Percentiles rank a stretch among this genome's conserved stretches.
phyloP scores from a whole-genome alignment of 2,329 filamentous ascomycete species.

The Immersiporthe knoxdaviesiana region DNA sequence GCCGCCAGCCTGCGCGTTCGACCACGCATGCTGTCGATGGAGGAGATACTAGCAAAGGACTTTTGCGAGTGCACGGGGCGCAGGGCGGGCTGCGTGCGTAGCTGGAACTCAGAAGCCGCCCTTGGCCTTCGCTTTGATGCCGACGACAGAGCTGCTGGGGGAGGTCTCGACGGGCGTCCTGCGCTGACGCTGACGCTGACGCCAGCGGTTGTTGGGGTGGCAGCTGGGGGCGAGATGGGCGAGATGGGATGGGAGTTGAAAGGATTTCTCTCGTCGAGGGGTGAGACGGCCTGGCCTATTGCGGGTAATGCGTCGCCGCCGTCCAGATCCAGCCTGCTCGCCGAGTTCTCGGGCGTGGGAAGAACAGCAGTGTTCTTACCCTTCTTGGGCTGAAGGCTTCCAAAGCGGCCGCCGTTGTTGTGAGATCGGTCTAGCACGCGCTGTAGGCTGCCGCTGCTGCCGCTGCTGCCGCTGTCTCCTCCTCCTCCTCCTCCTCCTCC shows the following conservation, averaged over 20 bases:
- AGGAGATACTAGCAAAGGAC: constrained; percentile 25
- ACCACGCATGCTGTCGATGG: constrained; percentile 23
- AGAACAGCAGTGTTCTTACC: background rate
- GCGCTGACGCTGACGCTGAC: background rate
- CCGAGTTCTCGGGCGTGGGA: constrained; percentile 2
- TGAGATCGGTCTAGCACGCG: constrained; percentile 6
- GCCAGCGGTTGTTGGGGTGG: background rate
- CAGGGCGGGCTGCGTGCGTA: constrained; percentile 17
- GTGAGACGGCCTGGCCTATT: background rate
- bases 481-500: no score
- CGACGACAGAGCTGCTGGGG: background rate
- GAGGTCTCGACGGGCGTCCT: background rate
- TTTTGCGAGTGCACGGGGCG: constrained; percentile 23
- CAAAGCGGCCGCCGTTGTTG: background rate
- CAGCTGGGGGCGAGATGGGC: background rate
- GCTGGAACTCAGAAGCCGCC: constrained; percentile 4
- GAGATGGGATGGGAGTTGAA: constrained; percentile 8
- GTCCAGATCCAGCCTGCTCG: background rate
- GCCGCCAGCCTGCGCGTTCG: constrained; percentile 18
- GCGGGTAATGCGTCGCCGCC: no score
- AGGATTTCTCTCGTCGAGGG: constrained; percentile 1
- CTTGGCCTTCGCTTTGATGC: background rate
- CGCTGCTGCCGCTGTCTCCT: constrained; percentile 20
- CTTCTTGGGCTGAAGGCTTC: background rate
- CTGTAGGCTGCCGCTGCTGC: constrained; percentile 29